Base-by-base conservation (phyloP, 495 filamentous ascomycete genomes). In the Bathelium albidoporum region DNA sequence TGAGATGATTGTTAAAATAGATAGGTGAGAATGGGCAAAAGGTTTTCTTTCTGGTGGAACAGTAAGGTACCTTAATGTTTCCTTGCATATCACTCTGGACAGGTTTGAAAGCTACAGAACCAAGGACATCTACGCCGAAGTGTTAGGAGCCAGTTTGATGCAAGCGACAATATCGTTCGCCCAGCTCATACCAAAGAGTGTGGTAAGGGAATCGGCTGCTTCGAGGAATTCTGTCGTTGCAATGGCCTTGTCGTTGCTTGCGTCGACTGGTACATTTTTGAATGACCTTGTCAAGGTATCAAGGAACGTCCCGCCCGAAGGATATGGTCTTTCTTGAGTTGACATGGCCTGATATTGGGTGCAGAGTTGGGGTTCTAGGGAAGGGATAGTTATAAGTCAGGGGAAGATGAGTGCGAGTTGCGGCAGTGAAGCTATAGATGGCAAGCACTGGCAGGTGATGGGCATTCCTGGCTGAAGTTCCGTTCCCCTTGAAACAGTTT, bases 71-170 rank as follows among this genome's bases (percentile, higher is more conserved):
- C 83, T 91, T 90, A 74, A 98, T 84, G 73, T 98, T 98, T 71
- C 90, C 90, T 10, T 83, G 68, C 80, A 98, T 87, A 75, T 98
- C 94, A 65, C 76, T 87, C 81, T 97, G 96, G 64, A 98, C 93
- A 29, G 87, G 85, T 4, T 75, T 81, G 78, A 97, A 96, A 63
- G 91, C 90, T 16, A 84, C 78, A 39, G 86, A 88, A 53, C 90
- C 91, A 32, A 97, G 82, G 36, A 89, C 75, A 72, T 96, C 93
- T 95, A 66, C 45, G 22, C 14, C 10, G 5, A 16, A 16, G 16
- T 12, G n/a, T 49, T 20, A 49, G 44, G 5, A 20, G n/a, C 44
- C 5, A 20, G 10, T 20, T 20, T 5, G 22, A 49, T 16, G 10
- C n/a, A 49, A 18, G 24, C 34, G 24, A 9, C 29, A 9, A 24